Evolutionary conservation across 2,329 filamentous ascomycete species (phyloP).

Genomic region (Aciculosporium take): DNA sequence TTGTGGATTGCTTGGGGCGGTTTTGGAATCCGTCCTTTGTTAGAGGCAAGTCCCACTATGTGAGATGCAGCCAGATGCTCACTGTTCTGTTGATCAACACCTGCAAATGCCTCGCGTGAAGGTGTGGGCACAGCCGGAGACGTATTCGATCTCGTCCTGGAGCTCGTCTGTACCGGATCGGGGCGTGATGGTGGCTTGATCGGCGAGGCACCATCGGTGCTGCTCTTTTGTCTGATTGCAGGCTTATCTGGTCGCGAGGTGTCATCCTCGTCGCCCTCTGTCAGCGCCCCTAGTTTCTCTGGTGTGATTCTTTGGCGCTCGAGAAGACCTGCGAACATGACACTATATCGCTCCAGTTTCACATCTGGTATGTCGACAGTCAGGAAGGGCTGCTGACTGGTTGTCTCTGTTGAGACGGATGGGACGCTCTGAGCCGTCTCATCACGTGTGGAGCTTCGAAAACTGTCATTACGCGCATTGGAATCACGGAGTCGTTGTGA

Average conservation of each 20-base stretch:
- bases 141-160: conserved; percentile 38
- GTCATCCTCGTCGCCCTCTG: background rate
- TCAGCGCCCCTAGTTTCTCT: conserved; percentile 28
- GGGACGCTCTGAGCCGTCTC: background rate
- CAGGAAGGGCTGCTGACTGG: conserved; percentile 29
- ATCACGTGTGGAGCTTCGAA: background rate
- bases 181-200: conserved; percentile 31
- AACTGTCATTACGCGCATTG: background rate
- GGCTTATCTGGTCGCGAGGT: conserved; percentile 14
- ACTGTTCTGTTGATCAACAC: background rate
- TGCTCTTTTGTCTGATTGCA: background rate
- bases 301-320: conserved; percentile 40
- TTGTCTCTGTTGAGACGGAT: background rate
- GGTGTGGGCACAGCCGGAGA: conserved; percentile 38
- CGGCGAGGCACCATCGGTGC: background rate
- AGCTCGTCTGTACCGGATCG: conserved; percentile 12
- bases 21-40: background rate
- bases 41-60: conserved; percentile 5
- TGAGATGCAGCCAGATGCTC: conserved; percentile 1
- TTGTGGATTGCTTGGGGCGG: background rate
- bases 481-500: background rate
- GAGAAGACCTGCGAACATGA: conserved; percentile 78
- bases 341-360: conserved; percentile 76
- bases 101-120: conserved; percentile 20
- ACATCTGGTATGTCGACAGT: conserved; percentile 69